These are phyloP conservation scores for Capronia coronata DNA, from an alignment of 2,329 filamentous ascomycete species.

Conservation along the genomic window DNA sequence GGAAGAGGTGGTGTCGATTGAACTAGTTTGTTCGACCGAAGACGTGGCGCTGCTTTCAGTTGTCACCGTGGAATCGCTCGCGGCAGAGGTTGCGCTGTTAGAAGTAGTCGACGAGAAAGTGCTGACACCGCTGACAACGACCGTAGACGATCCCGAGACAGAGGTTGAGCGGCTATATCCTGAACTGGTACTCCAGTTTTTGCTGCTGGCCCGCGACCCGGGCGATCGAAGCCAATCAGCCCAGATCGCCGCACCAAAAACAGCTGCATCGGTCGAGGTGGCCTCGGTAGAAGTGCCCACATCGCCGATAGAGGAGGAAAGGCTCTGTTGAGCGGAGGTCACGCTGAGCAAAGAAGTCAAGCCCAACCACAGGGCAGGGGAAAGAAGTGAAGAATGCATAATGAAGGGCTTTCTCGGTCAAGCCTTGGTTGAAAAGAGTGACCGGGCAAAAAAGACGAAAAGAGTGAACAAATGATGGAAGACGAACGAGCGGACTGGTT, in stretches of 20 bases:
- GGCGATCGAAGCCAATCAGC: conserved; percentile 14
- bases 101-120: not conserved
- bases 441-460: conserved; percentile 15
- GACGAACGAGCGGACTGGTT: conserved; percentile 13
- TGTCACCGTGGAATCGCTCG: conserved; percentile 2
- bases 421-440: conserved; percentile 16
- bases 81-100: conserved; percentile 1
- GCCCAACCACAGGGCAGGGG: conserved; percentile 17
- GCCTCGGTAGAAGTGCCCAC: not conserved
- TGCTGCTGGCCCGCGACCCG: not conserved
- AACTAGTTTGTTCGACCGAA: not conserved
- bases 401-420: conserved; percentile 1
- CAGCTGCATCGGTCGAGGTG: not conserved
- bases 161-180: not conserved
- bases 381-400: conserved; percentile 22
- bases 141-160: not conserved
- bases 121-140: not conserved
- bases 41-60: not conserved
- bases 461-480: not conserved
- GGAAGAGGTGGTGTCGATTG: not conserved
- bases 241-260: conserved; percentile 8
- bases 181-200: not conserved
- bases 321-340: conserved; percentile 5
- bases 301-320: not conserved
- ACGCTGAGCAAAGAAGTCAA: conserved; percentile 13